Conservation (phyloP, 2,329 filamentous ascomycete species). For the Pyrenophora teres region DNA sequence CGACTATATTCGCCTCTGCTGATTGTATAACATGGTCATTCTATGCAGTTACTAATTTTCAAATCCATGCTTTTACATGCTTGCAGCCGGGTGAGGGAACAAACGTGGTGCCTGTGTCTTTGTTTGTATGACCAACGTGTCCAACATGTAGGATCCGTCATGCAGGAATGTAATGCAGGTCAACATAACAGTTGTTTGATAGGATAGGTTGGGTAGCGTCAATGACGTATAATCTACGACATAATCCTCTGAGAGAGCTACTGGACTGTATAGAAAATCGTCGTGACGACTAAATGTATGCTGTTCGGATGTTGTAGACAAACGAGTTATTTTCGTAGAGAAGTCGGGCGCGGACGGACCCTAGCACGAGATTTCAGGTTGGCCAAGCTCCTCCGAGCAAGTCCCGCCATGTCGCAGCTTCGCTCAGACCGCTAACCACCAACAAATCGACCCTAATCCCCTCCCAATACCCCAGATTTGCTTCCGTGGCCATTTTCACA, state of each 20-base stretch:
- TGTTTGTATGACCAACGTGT: no score
- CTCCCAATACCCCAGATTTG: constrained; percentile 20
- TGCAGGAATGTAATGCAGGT: no score
- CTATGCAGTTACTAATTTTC: not conserved
- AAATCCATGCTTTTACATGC: not conserved
- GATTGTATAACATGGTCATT: constrained; percentile 9
- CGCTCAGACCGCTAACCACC: constrained; percentile 23
- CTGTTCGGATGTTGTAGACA: not conserved
- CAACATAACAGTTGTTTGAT: no score
- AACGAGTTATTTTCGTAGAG: constrained; percentile 22
- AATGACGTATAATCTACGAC: not conserved
- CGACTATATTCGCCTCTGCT: not conserved
- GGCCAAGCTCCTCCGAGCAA: constrained; percentile 29
- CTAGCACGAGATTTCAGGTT: constrained; percentile 19
- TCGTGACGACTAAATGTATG: not conserved
- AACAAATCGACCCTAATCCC: constrained; percentile 22
- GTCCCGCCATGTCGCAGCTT: constrained; percentile 30
- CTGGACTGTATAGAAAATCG: not conserved
- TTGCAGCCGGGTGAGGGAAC: no score
- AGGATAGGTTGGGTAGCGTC: no score
- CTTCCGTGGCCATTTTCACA: constrained; percentile 33
- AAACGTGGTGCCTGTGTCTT: no score
- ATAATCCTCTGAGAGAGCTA: no score
- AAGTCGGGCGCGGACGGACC: constrained; percentile 22
- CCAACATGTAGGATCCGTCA: no score